These are phyloP conservation scores for Penicillium sp. DNA, from an alignment of 2,329 filamentous ascomycete species.

Conservation along the genomic window DNA sequence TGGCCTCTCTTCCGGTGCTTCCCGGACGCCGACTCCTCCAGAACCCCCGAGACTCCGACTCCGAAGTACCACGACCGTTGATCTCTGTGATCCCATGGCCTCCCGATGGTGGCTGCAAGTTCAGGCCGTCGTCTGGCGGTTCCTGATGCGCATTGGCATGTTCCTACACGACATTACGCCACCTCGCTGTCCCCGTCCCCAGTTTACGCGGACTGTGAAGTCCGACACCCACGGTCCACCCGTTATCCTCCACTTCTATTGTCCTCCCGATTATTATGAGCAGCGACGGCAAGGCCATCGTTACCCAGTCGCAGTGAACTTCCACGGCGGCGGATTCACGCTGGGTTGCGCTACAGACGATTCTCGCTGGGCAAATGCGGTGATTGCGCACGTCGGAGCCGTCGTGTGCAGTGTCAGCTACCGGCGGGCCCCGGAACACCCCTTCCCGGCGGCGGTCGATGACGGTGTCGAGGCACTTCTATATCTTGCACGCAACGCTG, in stretches of 20 bases:
- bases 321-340: conserved; percentile 64
- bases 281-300: conserved; percentile 39
- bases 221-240: conserved; percentile 48
- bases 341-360: conserved; percentile 61
- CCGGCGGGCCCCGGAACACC: conserved; percentile 59
- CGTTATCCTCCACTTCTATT: conserved; percentile 61
- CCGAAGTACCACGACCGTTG: not conserved
- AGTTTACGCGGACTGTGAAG: conserved; percentile 58
- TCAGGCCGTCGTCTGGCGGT: conserved; percentile 65
- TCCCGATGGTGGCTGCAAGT: conserved; percentile 60
- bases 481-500: conserved; percentile 56
- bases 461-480: conserved; percentile 62
- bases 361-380: conserved; percentile 56
- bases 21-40: not conserved
- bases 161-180: conserved; percentile 61
- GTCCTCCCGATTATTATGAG: conserved; percentile 45
- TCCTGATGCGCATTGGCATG: conserved; percentile 68
- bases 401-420: conserved; percentile 63
- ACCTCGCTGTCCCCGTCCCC: conserved; percentile 59
- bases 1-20: not conserved
- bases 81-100: conserved; percentile 20
- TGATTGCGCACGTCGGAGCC: conserved; percentile 56
- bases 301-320: conserved; percentile 61
- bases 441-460: conserved; percentile 63
- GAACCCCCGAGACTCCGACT: not conserved